These are phyloP conservation scores for Fusarium devonianum DNA, from an alignment of 2,329 filamentous ascomycete species.

Conservation along the genomic window DNA sequence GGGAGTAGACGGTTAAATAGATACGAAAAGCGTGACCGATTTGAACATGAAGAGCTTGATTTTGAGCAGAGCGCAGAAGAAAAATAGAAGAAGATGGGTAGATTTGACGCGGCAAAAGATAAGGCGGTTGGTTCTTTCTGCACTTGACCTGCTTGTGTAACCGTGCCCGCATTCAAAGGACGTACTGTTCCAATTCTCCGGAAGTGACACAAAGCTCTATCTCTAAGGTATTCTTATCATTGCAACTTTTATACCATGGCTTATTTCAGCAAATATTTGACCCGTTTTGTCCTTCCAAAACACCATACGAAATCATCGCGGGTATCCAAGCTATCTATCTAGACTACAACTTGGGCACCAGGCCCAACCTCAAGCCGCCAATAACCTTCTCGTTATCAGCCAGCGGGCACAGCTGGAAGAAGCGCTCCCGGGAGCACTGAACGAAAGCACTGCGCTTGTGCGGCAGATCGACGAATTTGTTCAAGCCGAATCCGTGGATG, in stretches of 20 bases:
- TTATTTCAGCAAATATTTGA: background rate
- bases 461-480: constrained; percentile 75
- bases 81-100: background rate
- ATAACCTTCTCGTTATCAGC: constrained; percentile 63
- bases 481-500: constrained; percentile 74
- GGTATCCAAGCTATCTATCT: constrained; percentile 29
- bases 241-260: background rate
- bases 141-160: background rate
- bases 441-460: constrained; percentile 75
- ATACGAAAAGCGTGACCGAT: background rate
- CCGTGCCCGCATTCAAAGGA: background rate
- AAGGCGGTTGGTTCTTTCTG: too few relatives aligned
- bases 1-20: background rate
- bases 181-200: background rate
- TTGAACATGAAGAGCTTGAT: background rate
- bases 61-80: background rate
- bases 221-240: background rate
- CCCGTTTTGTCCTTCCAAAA: background rate
- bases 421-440: constrained; percentile 69
- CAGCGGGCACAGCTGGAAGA: constrained; percentile 72
- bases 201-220: background rate
- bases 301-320: background rate
- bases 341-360: constrained; percentile 65
- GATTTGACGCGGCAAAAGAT: too few relatives aligned
- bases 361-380: constrained; percentile 59